Conservation (phyloP, 306 rosid species). For the Morella rubra region DNA sequence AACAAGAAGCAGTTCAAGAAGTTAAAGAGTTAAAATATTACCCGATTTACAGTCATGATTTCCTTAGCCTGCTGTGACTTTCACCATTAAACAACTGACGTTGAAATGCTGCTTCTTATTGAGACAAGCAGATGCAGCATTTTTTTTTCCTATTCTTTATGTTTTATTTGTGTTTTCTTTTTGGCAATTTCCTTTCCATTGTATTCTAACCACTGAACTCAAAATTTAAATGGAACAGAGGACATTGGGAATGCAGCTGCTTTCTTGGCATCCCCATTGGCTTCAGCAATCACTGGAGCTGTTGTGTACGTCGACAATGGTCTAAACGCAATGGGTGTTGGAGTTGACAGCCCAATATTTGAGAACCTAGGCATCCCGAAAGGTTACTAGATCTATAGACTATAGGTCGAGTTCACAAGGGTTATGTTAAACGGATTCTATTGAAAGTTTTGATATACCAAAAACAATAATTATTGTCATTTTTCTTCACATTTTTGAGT, state of each 20-base stretch:
- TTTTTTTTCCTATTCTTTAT: too few species aligned
- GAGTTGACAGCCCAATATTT: conserved; percentile 47
- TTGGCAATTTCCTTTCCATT: neutral
- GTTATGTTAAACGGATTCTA: neutral
- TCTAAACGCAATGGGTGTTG: conserved; percentile 88
- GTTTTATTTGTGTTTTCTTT: too few species aligned
- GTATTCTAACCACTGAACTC: neutral
- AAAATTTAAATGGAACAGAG: conserved; percentile 50
- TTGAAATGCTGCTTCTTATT: too few species aligned
- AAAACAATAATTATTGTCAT: neutral
- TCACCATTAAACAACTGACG: too few species aligned
- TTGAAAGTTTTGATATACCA: neutral
- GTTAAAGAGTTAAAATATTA: neutral
- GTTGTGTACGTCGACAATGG: conserved; percentile 80
- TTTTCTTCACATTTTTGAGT: too few species aligned
- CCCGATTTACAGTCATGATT: neutral
- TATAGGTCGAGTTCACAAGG: neutral
- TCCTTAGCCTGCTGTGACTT: neutral
- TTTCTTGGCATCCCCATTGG: conserved; percentile 78
- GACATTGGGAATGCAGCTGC: conserved; percentile 86
- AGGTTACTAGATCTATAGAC: neutral
- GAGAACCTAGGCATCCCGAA: neutral
- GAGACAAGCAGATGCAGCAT: too few species aligned
- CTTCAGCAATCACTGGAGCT: conserved; percentile 88
- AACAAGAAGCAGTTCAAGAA: neutral